Evolutionary conservation across 1,284 basidiomycete species (phyloP).

Genomic region (Tilletiaria anomala): DNA sequence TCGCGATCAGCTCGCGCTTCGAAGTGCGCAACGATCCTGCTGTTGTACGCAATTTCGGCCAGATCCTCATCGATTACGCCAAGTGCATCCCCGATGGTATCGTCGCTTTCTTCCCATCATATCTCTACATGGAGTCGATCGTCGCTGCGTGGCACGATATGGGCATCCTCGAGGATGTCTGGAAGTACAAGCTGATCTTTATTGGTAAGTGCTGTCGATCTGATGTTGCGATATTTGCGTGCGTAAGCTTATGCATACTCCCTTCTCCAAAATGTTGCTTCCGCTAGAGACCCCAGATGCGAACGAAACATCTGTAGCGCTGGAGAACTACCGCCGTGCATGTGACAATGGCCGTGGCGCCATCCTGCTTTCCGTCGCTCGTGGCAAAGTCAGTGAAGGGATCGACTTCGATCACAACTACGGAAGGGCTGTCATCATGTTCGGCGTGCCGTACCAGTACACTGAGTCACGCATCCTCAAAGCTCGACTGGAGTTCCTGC

Average conservation of each 20-base stretch:
- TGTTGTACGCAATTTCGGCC: conserved; percentile 96
- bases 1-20: conserved; percentile 95
- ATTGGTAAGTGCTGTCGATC: no score
- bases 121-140: conserved; percentile 99
- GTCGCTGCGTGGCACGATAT: conserved; percentile 99
- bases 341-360: conserved; percentile 98
- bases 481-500: conserved; percentile 87
- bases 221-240: no score
- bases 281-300: conserved; percentile 99
- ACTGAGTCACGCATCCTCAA: conserved; percentile 96
- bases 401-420: conserved; percentile 98
- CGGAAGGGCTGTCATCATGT: conserved; percentile 98
- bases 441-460: conserved; percentile 96
- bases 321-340: conserved; percentile 92
- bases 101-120: conserved; percentile 94
- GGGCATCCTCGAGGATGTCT: conserved; percentile 97
- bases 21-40: conserved; percentile 98
- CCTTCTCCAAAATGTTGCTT: no score
- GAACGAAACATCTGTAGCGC: conserved; percentile 91
- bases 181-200: conserved; percentile 99
- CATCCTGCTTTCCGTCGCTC: conserved; percentile 86
- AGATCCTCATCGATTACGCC: conserved; percentile 92
- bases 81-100: conserved; percentile 98
- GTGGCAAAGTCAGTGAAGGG: conserved; percentile 98
- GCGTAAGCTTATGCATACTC: no score